Evolutionary conservation across 306 rosid species (phyloP).

Genomic region (Casuarina equisetifolia): DNA sequence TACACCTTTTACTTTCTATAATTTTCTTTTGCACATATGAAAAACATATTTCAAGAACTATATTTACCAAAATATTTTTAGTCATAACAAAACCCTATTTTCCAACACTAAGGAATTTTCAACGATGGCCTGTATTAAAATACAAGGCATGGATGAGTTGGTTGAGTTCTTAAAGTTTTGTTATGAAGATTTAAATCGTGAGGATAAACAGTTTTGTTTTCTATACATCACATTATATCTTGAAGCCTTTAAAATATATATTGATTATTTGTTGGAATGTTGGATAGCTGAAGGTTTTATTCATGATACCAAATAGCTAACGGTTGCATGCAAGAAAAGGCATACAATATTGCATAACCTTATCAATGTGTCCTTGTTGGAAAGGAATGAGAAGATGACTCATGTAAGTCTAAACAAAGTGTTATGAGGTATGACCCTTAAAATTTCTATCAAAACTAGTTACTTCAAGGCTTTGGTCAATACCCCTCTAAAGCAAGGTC

Average conservation of each 20-base stretch:
- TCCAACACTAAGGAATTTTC: conserved; percentile 4
- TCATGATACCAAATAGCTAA: not conserved
- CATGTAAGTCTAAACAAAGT: conserved; percentile 28
- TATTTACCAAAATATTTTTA: too few species aligned
- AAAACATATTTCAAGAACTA: too few species aligned
- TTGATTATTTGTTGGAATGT: conserved; percentile 32
- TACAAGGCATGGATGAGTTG: conserved; percentile 6
- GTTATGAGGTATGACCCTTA: conserved; percentile 24
- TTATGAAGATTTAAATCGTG: not conserved
- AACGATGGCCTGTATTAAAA: conserved; percentile 26
- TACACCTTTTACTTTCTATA: too few species aligned
- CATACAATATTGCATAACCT: conserved; percentile 12
- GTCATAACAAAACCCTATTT: too few species aligned
- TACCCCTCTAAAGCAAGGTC: not conserved
- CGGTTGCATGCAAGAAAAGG: not conserved
- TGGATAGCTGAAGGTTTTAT: conserved; percentile 26
- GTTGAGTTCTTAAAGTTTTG: not conserved
- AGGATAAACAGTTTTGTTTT: conserved; percentile 1
- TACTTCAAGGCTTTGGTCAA: not conserved
- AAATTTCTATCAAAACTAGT: conserved; percentile 4
- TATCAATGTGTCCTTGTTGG: conserved; percentile 17
- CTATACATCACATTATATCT: conserved; percentile 24
- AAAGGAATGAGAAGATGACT: conserved; percentile 15
- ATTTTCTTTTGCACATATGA: too few species aligned
- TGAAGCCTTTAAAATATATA: conserved; percentile 22